phyloP scores from a whole-genome alignment of 768 basidiomycete species.

The Rhodotorula graminis region DNA sequence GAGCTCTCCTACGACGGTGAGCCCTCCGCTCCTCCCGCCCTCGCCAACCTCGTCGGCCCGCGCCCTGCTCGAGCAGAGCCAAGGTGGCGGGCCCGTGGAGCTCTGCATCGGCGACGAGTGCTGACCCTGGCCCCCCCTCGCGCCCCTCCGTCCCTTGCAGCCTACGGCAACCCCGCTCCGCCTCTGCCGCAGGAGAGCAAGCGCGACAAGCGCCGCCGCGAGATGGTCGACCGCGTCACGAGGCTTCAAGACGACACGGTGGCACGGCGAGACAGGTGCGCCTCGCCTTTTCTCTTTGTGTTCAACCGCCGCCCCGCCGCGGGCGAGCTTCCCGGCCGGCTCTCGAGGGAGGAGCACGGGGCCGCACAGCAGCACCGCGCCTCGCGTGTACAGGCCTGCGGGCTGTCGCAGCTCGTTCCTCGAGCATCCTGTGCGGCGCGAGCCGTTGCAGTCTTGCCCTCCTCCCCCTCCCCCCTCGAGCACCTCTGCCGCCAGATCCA shows the following conservation, averaged over 20 bases:
- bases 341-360: too few species aligned
- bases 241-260: conserved; percentile 49
- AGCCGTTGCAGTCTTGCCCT: too few species aligned
- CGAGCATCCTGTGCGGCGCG: too few species aligned
- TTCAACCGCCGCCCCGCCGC: too few species aligned
- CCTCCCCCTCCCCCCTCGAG: too few species aligned
- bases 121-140: background rate
- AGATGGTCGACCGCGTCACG: conserved; percentile 51
- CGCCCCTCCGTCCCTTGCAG: background rate
- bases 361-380: too few species aligned
- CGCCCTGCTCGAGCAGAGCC: background rate
- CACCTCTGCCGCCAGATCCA: too few species aligned
- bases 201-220: conserved; percentile 49
- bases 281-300: background rate
- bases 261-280: conserved; percentile 37
- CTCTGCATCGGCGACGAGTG: too few species aligned
- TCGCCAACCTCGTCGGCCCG: background rate
- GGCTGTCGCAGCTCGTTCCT: too few species aligned
- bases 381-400: too few species aligned
- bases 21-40: background rate
- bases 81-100: too few species aligned
- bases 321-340: too few species aligned
- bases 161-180: background rate
- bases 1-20: background rate
- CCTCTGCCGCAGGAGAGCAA: conserved; percentile 38